Conservation (phyloP, 306 rosid genomes). For the Psophocarpus tetragonolobus region DNA sequence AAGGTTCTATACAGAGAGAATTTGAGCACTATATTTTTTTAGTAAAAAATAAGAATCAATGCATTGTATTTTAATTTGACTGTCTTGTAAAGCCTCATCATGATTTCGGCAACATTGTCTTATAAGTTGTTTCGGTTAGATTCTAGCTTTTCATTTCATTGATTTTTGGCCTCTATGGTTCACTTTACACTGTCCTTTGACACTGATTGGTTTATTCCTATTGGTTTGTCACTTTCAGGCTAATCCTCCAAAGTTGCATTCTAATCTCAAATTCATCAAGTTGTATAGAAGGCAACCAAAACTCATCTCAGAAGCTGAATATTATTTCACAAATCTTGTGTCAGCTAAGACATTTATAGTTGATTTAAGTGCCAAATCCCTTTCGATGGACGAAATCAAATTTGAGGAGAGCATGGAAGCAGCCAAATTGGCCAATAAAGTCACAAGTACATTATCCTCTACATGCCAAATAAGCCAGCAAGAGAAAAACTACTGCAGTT, state of each 20-base stretch:
- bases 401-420: constrained; percentile 67
- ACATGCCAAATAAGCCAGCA: constrained; percentile 28
- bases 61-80: not conserved
- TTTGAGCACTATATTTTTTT: not conserved
- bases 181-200: not conserved
- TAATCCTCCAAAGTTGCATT: constrained; percentile 74
- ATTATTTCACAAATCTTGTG: constrained; percentile 72
- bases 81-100: not conserved
- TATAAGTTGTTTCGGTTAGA: not conserved
- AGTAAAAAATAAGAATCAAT: not conserved
- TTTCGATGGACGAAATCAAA: constrained; percentile 54
- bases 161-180: not conserved
- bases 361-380: constrained; percentile 63
- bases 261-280: constrained; percentile 70
- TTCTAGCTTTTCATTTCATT: not conserved
- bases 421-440: constrained; percentile 42
- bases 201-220: constrained; percentile 2
- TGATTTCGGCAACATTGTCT: not conserved
- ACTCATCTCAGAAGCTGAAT: constrained; percentile 71
- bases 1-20: not conserved
- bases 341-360: constrained; percentile 60
- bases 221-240: constrained; percentile 47
- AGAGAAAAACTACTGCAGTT: constrained; percentile 28
- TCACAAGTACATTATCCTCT: constrained; percentile 27
- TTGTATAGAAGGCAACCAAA: constrained; percentile 64